These are phyloP conservation scores for Pythium plurisporium DNA, from an alignment of 352 stramenopile genomes.

Conservation along the genomic window DNA sequence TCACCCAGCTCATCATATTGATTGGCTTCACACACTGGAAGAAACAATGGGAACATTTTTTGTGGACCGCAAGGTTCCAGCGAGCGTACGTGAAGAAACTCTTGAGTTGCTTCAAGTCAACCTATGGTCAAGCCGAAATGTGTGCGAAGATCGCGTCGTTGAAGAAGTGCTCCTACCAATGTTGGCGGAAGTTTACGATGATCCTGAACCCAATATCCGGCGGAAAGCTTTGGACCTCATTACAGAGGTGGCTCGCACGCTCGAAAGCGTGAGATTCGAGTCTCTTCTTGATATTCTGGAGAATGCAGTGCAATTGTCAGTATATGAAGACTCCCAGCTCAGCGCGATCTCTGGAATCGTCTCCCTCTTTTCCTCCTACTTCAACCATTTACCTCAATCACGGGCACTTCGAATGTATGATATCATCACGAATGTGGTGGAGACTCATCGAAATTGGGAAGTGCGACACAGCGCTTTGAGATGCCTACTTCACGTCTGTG, in stretches of 20 bases:
- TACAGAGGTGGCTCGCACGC: constrained; percentile 56
- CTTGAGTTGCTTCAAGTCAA: constrained; percentile 69
- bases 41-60: constrained; percentile 65
- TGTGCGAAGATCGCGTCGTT: constrained; percentile 82
- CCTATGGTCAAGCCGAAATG: constrained; percentile 67
- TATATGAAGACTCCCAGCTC: constrained; percentile 62
- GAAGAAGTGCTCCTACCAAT: constrained; percentile 79
- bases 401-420: constrained; percentile 80
- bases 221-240: constrained; percentile 55
- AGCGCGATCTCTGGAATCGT: constrained; percentile 54
- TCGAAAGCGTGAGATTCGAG: constrained; percentile 84
- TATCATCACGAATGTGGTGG: constrained; percentile 55
- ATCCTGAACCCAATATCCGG: constrained; percentile 55
- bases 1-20: constrained; percentile 58
- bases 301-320: constrained; percentile 58
- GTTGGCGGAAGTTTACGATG: constrained; percentile 65
- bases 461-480: constrained; percentile 59
- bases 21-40: constrained; percentile 63
- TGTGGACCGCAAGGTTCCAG: constrained; percentile 34
- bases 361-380: constrained; percentile 72
- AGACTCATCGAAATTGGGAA: constrained; percentile 57
- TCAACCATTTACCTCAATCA: constrained; percentile 68
- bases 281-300: constrained; percentile 73
- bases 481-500: constrained; percentile 69
- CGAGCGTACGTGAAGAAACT: constrained; percentile 55